Percentiles rank a stretch among this genome's conserved stretches.
Evolutionary conservation across 1,284 basidiomycete genomes (phyloP).

Genomic region (Rhodotorula mucilaginosa): DNA sequence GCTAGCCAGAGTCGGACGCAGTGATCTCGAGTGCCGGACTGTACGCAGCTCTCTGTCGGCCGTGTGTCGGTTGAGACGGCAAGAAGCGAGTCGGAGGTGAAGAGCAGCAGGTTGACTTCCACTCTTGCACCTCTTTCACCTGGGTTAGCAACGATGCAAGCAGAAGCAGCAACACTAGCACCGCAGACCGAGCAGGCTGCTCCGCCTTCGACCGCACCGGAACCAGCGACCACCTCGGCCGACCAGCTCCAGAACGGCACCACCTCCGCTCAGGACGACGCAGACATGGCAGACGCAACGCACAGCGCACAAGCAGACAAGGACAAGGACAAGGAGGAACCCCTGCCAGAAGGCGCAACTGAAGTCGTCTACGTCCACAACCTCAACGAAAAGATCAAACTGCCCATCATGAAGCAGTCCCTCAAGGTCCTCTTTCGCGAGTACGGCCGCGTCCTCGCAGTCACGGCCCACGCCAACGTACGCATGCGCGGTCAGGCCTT

Average conservation of each 20-base stretch:
- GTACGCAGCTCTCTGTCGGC: too few species aligned
- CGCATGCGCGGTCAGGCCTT: constrained; percentile 99
- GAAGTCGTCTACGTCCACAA: constrained; percentile 97
- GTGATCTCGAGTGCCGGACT: too few species aligned
- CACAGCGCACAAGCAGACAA: background rate
- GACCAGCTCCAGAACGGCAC: constrained; percentile 4
- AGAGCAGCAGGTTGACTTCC: background rate
- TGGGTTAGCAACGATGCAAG: background rate
- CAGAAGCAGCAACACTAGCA: background rate
- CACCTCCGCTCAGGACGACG: constrained; percentile 2
- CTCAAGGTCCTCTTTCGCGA: constrained; percentile 85
- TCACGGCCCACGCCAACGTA: constrained; percentile 87
- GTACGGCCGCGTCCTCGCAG: constrained; percentile 86
- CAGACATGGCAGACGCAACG: constrained; percentile 3
- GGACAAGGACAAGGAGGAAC: constrained; percentile 29
- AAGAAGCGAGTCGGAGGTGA: background rate
- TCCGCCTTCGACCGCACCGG: constrained; percentile 3
- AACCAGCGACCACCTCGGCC: background rate
- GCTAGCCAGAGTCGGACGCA: too few species aligned
- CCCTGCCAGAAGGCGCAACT: constrained; percentile 54
- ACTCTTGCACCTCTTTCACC: background rate
- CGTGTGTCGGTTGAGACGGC: background rate
- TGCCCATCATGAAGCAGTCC: constrained; percentile 79
- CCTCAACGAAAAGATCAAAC: constrained; percentile 92
- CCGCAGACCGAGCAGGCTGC: constrained; percentile 6